Percentiles rank a stretch among this genome's conserved stretches.
These are phyloP conservation scores for Tremellales sp. DNA, from an alignment of 1,284 basidiomycete species.

Conservation along the genomic window DNA sequence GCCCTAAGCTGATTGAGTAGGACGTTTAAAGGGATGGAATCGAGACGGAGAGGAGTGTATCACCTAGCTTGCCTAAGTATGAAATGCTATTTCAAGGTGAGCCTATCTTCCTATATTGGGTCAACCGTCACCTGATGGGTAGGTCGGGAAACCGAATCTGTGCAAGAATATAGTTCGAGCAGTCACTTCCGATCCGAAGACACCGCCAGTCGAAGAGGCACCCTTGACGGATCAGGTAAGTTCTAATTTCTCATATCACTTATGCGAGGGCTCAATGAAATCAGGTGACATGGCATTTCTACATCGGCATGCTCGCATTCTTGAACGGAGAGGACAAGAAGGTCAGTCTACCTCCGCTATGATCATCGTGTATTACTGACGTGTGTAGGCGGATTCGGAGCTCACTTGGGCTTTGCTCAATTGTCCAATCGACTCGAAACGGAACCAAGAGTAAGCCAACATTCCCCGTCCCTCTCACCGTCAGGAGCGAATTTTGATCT, in stretches of 20 bases:
- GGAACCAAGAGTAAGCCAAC: constrained; percentile 68
- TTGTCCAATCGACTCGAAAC: constrained; percentile 63
- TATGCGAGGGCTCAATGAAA: neutral
- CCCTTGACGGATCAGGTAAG: constrained; percentile 79
- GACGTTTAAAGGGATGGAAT: constrained; percentile 63
- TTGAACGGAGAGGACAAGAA: constrained; percentile 85
- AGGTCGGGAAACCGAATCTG: constrained; percentile 86
- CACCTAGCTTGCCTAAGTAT: constrained; percentile 87
- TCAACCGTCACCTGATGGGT: constrained; percentile 4
- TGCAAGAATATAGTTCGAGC: constrained; percentile 90
- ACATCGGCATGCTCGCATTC: constrained; percentile 89
- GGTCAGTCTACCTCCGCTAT: constrained; percentile 45
- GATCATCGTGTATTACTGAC: neutral
- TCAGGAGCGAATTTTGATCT: neutral
- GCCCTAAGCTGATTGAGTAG: constrained; percentile 42
- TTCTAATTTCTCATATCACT: neutral
- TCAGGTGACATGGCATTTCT: constrained; percentile 80
- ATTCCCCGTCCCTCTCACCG: neutral
- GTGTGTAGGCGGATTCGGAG: constrained; percentile 67
- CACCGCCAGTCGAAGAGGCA: constrained; percentile 70
- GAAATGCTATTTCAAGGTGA: constrained; percentile 89
- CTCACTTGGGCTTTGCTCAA: constrained; percentile 75
- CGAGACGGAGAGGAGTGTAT: constrained; percentile 91
- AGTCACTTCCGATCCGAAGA: constrained; percentile 75
- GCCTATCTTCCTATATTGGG: constrained; percentile 28